A percentile compares a stretch with the other conserved stretches of the same genome.
phyloP scores from a whole-genome alignment of 2,329 filamentous ascomycete species.

The Xylaria sp. region DNA sequence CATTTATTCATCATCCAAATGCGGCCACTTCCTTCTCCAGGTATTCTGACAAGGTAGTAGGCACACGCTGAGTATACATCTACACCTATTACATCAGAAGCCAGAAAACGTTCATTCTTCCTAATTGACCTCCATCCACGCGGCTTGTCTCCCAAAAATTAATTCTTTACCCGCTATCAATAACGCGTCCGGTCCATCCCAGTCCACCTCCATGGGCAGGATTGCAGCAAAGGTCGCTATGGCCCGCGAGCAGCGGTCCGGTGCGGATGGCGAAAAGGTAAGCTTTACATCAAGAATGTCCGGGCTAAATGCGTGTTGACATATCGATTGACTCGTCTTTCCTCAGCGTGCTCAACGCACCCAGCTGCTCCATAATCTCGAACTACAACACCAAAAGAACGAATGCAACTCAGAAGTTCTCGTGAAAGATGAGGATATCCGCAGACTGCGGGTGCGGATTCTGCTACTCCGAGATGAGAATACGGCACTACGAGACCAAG shows the following conservation, averaged over 20 bases:
- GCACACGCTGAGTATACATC: slow-evolving; percentile 19
- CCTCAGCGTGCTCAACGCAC: slow-evolving; percentile 58
- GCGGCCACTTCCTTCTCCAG: neutral
- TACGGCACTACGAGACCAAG: slow-evolving; percentile 71
- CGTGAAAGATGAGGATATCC: slow-evolving; percentile 78
- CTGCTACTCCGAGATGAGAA: slow-evolving; percentile 81
- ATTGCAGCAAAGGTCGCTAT: slow-evolving; percentile 43
- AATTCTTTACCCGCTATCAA: neutral
- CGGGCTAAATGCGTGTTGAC: neutral
- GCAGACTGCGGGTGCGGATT: slow-evolving; percentile 75
- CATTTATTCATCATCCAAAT: neutral
- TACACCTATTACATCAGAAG: slow-evolving; percentile 20
- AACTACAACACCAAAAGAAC: slow-evolving; percentile 75
- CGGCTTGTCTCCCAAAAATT: neutral
- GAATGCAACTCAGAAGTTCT: slow-evolving; percentile 74
- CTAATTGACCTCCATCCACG: neutral
- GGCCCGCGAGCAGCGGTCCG: slow-evolving; percentile 48
- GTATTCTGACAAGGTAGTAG: slow-evolving; percentile 8
- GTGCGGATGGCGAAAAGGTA: slow-evolving; percentile 55
- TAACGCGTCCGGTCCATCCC: slow-evolving; percentile 33
- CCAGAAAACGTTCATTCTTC: neutral
- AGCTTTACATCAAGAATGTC: neutral
- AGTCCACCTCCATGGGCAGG: slow-evolving; percentile 44
- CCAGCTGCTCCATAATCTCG: slow-evolving; percentile 66
- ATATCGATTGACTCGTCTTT: slow-evolving; percentile 9